Conservation (phyloP, 2,329 filamentous ascomycete species). For the Penicillium sp. region DNA sequence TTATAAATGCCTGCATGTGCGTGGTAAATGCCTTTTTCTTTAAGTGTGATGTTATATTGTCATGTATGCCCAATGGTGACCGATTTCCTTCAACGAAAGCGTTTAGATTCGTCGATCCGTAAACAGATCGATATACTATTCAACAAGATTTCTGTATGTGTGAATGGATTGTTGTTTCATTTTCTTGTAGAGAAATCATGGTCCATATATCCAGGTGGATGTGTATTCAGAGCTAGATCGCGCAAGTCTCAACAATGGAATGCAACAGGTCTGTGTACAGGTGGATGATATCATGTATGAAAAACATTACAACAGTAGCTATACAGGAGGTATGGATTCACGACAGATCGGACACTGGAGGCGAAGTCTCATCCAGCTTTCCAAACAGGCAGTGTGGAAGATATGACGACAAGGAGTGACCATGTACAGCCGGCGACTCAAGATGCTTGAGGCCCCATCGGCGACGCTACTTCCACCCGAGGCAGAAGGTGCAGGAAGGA, state of each 20-base stretch:
- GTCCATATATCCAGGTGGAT: neutral
- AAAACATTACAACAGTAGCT: conserved; percentile 20
- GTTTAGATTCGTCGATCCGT: conserved; percentile 21
- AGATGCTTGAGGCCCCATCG: conserved; percentile 58
- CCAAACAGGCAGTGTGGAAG: conserved; percentile 87
- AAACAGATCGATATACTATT: conserved; percentile 20
- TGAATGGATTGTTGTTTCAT: neutral
- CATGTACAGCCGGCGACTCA: conserved; percentile 87
- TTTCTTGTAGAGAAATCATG: neutral
- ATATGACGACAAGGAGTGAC: conserved; percentile 95
- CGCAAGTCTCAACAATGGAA: neutral
- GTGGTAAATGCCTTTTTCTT: conserved; percentile 8
- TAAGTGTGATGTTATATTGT: conserved; percentile 8
- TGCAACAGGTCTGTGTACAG: conserved; percentile 3
- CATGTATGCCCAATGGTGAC: conserved; percentile 11
- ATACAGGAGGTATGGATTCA: conserved; percentile 83
- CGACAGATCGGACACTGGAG: conserved; percentile 94
- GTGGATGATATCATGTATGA: conserved; percentile 1
- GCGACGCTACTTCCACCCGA: conserved; percentile 48
- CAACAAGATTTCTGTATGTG: conserved; percentile 18
- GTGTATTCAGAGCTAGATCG: neutral
- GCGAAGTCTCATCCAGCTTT: conserved; percentile 93
- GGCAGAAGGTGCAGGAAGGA: conserved; percentile 58
- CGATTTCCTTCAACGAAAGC: conserved; percentile 28
- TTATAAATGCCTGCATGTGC: conserved; percentile 1